Evolutionary conservation across 345 rosid species (phyloP).

Genomic region (Boechera retrofracta): DNA sequence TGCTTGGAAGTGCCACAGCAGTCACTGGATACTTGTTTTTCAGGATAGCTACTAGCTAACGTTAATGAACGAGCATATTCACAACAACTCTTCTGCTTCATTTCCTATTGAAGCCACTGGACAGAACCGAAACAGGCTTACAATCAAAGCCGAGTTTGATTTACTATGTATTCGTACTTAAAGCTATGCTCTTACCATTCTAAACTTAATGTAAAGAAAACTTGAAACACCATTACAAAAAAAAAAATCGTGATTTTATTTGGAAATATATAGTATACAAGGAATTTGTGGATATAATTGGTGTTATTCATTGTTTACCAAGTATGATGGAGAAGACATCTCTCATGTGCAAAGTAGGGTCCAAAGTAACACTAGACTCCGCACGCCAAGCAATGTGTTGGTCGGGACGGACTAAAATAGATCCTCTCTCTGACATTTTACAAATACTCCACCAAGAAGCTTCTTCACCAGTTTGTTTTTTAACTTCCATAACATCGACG

Average conservation of each 20-base stretch:
- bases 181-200: constrained; percentile 9
- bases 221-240: constrained; percentile 22
- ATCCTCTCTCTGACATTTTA: constrained; percentile 69
- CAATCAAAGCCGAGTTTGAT: constrained; percentile 12
- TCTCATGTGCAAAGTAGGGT: constrained; percentile 60
- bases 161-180: constrained; percentile 8
- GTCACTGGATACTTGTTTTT: constrained; percentile 61
- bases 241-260: constrained; percentile 14
- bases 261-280: constrained; percentile 34
- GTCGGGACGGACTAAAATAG: constrained; percentile 79
- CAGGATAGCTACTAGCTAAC: constrained; percentile 42
- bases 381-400: constrained; percentile 84
- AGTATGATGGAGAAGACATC: constrained; percentile 60
- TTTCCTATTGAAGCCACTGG: constrained; percentile 15
- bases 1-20: constrained; percentile 76
- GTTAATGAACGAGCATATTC: not conserved
- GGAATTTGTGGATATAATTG: constrained; percentile 11
- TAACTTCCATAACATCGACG: constrained; percentile 63
- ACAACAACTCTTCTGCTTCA: constrained; percentile 15
- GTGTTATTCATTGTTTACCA: constrained; percentile 41
- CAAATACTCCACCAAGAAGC: constrained; percentile 83
- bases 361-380: constrained; percentile 51
- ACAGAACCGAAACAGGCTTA: not conserved
- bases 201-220: constrained; percentile 36
- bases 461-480: constrained; percentile 37